A percentile compares a stretch with the other conserved stretches of the same genome.
Evolutionary conservation across 176 grass and related monocot species (phyloP).

Genomic region (Oryza longistaminata): DNA sequence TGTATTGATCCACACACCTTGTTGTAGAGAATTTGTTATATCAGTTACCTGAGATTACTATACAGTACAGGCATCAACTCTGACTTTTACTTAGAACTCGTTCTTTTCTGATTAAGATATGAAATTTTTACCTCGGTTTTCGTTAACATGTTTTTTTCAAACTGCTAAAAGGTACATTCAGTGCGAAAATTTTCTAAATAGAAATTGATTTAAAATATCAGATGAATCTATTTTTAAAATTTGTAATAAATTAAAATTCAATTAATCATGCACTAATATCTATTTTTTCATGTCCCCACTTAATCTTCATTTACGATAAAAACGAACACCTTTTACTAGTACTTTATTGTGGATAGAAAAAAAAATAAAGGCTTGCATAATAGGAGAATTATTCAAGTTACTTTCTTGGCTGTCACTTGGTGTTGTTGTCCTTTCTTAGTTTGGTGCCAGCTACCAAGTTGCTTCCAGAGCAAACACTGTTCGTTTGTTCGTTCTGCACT

Average conservation of each 20-base stretch:
- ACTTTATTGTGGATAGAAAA: neutral
- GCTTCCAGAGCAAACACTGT: neutral
- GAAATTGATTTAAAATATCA: too few species aligned
- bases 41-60: neutral
- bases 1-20: conserved; percentile 27
- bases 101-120: too few species aligned
- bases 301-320: too few species aligned
- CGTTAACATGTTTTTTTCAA: too few species aligned
- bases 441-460: conserved; percentile 26
- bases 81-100: neutral
- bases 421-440: conserved; percentile 38
- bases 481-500: conserved; percentile 37
- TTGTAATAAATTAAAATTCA: too few species aligned
- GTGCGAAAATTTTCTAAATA: too few species aligned
- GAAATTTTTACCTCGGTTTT: too few species aligned
- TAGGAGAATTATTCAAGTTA: conserved; percentile 37
- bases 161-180: too few species aligned
- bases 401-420: conserved; percentile 37
- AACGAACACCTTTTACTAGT: too few species aligned
- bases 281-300: too few species aligned
- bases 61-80: neutral
- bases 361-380: neutral
- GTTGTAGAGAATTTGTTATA: conserved; percentile 32
- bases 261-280: too few species aligned
- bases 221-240: too few species aligned